A percentile compares a stretch with the other conserved stretches of the same genome.
phyloP scores from a whole-genome alignment of 352 stramenopile genomes.

The Sclerospora graminicola region DNA sequence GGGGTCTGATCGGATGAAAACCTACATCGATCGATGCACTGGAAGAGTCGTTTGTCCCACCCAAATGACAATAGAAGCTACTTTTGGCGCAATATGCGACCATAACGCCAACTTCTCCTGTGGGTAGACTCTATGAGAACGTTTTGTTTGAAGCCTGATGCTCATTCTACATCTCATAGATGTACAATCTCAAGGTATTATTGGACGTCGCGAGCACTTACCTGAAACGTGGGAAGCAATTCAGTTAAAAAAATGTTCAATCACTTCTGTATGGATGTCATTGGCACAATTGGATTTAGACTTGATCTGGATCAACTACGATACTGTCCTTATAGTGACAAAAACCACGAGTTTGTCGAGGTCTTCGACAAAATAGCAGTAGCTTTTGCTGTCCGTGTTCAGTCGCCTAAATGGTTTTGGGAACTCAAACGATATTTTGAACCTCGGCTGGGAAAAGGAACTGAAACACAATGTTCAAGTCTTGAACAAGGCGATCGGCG shows the following conservation, averaged over 20 bases:
- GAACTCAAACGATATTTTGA: neutral
- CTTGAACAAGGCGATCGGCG: neutral
- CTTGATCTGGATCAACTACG: neutral
- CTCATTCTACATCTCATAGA: too few relatives aligned
- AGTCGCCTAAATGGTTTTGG: neutral
- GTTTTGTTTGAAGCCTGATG: too few relatives aligned
- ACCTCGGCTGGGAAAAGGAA: neutral
- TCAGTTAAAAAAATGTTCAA: conserved; percentile 24
- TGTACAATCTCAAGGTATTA: too few relatives aligned
- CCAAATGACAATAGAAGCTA: too few relatives aligned
- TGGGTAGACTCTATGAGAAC: too few relatives aligned
- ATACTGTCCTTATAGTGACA: neutral
- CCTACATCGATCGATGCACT: too few relatives aligned
- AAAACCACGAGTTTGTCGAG: neutral
- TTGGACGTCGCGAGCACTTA: too few relatives aligned
- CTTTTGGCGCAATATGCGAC: too few relatives aligned
- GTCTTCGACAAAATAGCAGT: neutral
- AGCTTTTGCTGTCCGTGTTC: neutral
- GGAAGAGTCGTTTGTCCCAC: too few relatives aligned
- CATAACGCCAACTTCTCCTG: too few relatives aligned
- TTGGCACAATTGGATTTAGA: neutral
- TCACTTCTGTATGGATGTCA: neutral
- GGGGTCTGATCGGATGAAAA: too few relatives aligned
- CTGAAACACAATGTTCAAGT: too few relatives aligned
- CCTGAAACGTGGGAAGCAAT: neutral